Conservation (phyloP, 2,329 filamentous ascomycete genomes). For the Trichoderma polysporum region DNA sequence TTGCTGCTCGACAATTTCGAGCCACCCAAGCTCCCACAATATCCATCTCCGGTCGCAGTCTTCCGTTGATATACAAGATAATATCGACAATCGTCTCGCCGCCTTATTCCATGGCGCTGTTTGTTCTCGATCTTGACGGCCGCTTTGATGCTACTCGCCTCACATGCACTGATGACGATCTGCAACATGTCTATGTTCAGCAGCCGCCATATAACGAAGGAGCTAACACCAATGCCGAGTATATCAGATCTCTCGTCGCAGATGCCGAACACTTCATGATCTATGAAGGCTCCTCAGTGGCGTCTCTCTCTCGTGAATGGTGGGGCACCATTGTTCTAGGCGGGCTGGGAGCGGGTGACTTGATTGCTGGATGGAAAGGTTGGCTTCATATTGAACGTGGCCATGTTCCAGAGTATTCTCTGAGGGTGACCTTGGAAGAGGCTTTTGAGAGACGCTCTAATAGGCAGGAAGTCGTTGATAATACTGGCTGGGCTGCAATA, state of each 20-base stretch:
- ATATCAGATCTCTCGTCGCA: slow-evolving; percentile 38
- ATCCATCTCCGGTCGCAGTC: slow-evolving; percentile 51
- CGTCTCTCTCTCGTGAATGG: slow-evolving; percentile 49
- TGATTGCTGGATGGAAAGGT: slow-evolving; percentile 42
- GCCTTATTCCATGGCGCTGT: slow-evolving; percentile 49
- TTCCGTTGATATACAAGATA: slow-evolving; percentile 57
- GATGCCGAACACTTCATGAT: slow-evolving; percentile 50
- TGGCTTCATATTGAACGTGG: slow-evolving; percentile 54
- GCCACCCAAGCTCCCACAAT: slow-evolving; percentile 49
- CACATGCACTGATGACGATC: slow-evolving; percentile 37
- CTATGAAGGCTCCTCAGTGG: slow-evolving; percentile 43
- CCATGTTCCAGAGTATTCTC: slow-evolving; percentile 40
- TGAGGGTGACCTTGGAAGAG: slow-evolving; percentile 44
- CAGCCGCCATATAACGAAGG: slow-evolving; percentile 35
- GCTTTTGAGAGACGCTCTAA: slow-evolving; percentile 43
- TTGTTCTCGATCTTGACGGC: slow-evolving; percentile 55
- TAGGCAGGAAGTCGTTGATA: slow-evolving; percentile 43
- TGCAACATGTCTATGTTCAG: slow-evolving; percentile 53
- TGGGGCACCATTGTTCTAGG: slow-evolving; percentile 60
- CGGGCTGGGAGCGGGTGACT: slow-evolving; percentile 36
- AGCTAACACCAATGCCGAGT: slow-evolving; percentile 25
- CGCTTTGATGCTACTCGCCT: slow-evolving; percentile 56
- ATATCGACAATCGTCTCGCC: slow-evolving; percentile 51
- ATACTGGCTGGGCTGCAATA: slow-evolving; percentile 46
- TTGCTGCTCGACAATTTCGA: slow-evolving; percentile 49